These are phyloP conservation scores for Ophiostoma montium DNA, from an alignment of 2,329 filamentous ascomycete genomes.

Conservation along the genomic window DNA sequence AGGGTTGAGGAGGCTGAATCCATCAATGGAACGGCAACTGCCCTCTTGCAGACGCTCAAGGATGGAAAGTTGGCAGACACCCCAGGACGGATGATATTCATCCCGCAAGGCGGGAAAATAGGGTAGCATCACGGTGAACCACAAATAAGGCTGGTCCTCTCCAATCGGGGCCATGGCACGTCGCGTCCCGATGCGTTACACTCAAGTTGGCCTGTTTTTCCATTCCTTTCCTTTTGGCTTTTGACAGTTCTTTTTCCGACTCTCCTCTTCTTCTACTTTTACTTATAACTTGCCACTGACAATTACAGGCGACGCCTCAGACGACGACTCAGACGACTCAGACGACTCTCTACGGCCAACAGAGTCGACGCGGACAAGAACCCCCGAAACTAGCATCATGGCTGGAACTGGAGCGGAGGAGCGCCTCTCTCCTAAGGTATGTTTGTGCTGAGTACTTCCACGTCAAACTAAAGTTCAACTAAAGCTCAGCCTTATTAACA, in stretches of 20 bases:
- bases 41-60: no score
- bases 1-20: no score
- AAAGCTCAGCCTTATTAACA: no score
- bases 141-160: not conserved
- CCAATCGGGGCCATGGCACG: no score
- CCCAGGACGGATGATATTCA: no score
- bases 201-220: no score
- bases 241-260: not conserved
- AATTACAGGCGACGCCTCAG: not conserved
- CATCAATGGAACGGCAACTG: no score
- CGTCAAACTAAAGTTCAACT: no score
- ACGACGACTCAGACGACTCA: not conserved
- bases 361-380: not conserved
- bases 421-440: slow-evolving; percentile 7
- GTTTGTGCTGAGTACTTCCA: not conserved
- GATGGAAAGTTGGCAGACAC: no score
- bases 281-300: not conserved
- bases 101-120: no score
- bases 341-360: no score
- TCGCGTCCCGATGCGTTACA: not conserved
- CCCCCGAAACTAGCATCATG: slow-evolving; percentile 1
- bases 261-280: not conserved
- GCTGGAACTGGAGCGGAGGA: slow-evolving; percentile 4
- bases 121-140: no score
- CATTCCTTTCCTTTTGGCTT: not conserved